These are phyloP conservation scores for Aspergillus asperescens DNA, from an alignment of 495 filamentous ascomycete genomes.

Conservation along the genomic window DNA sequence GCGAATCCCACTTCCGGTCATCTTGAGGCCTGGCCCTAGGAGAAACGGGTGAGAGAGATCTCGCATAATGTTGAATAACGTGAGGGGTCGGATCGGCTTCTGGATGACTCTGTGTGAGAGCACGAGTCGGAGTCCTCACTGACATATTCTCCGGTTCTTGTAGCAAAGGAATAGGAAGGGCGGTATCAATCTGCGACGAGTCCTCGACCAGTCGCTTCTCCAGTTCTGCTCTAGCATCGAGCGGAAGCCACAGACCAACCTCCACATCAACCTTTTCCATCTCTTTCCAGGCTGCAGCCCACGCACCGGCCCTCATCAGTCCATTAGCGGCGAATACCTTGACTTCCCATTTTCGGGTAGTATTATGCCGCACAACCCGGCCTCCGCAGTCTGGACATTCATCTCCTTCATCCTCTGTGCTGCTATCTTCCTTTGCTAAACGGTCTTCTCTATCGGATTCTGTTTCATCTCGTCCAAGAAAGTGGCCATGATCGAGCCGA, in stretches of 20 bases:
- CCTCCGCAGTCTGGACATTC: conserved; percentile 59
- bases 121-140: not conserved
- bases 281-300: conserved; percentile 89
- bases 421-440: conserved; percentile 26
- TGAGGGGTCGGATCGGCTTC: not conserved
- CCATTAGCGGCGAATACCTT: conserved; percentile 92
- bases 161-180: conserved; percentile 15
- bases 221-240: conserved; percentile 44
- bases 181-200: conserved; percentile 8
- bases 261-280: conserved; percentile 98
- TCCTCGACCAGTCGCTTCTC: conserved; percentile 36
- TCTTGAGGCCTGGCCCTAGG: not conserved
- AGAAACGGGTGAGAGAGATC: not conserved
- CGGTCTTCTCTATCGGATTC: conserved; percentile 36
- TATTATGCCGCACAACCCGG: conserved; percentile 44
- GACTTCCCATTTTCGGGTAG: conserved; percentile 66
- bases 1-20: conserved; percentile 3
- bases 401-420: conserved; percentile 37
- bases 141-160: conserved; percentile 12
- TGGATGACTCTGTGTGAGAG: not conserved
- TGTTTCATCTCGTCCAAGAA: conserved; percentile 38
- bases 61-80: not conserved
- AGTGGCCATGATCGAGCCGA: conserved; percentile 74
- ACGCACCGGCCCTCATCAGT: conserved; percentile 84
- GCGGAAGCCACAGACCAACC: conserved; percentile 65